Conservation (phyloP, 2,329 filamentous ascomycete genomes). For the Chalara sp. region DNA sequence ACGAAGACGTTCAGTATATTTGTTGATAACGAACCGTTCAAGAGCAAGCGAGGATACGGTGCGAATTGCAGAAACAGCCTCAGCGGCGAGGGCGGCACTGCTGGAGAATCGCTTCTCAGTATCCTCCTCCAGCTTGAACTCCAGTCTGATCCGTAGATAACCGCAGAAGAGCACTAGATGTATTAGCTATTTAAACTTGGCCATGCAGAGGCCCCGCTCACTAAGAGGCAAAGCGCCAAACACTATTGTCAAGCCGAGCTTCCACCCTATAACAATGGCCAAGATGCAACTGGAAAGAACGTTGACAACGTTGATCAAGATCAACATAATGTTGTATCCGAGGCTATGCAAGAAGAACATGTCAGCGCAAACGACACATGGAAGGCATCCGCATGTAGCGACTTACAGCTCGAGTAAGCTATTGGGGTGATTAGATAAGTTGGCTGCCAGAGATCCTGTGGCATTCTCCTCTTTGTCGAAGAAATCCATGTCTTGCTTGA, state of each 20-base stretch:
- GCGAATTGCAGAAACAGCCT: constrained; percentile 37
- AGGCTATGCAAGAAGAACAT: too few species aligned
- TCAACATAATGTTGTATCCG: too few species aligned
- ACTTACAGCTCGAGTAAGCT: too few species aligned
- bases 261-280: constrained; percentile 28
- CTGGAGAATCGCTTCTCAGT: constrained; percentile 28
- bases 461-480: constrained; percentile 86
- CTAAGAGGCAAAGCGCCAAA: too few species aligned
- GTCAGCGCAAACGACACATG: too few species aligned
- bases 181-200: too few species aligned
- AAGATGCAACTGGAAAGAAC: constrained; percentile 54
- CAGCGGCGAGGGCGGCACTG: constrained; percentile 39
- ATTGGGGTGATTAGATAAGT: too few species aligned
- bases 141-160: constrained; percentile 34
- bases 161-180: constrained; percentile 32
- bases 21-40: constrained; percentile 28
- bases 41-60: constrained; percentile 39
- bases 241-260: constrained; percentile 30
- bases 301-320: constrained; percentile 74
- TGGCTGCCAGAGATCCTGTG: constrained; percentile 77
- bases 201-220: too few species aligned
- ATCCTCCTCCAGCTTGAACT: constrained; percentile 33
- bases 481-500: constrained; percentile 84
- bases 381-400: too few species aligned
- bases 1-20: constrained; percentile 29